These are phyloP conservation scores for Diplodia mutila DNA, from an alignment of 2,329 filamentous ascomycete species.

Conservation along the genomic window DNA sequence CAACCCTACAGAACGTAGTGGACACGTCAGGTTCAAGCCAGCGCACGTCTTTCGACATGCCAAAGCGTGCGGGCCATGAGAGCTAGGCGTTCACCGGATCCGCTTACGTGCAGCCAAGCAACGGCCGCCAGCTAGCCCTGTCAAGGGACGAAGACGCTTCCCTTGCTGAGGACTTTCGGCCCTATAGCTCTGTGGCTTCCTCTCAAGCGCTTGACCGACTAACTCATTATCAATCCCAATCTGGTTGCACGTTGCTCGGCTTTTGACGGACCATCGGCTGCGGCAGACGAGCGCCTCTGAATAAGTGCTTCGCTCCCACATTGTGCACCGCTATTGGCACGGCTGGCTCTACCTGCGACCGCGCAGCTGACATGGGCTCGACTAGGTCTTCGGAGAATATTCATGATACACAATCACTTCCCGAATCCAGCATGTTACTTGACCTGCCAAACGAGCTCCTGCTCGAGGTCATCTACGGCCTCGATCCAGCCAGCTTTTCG, in stretches of 20 bases:
- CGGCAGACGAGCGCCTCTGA: background rate
- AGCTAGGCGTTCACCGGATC: background rate
- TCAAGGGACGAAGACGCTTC: background rate
- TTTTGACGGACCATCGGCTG: background rate
- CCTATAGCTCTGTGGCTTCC: background rate
- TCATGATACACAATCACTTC: background rate
- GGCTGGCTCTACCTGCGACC: conserved; percentile 1
- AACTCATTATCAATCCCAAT: background rate
- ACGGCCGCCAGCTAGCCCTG: background rate
- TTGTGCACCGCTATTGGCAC: background rate
- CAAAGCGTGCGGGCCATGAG: background rate
- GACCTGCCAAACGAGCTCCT: conserved; percentile 33
- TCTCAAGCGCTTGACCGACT: background rate
- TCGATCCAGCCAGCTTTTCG: conserved; percentile 34
- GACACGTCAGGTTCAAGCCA: conserved; percentile 12
- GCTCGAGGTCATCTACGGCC: conserved; percentile 28
- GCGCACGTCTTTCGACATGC: background rate
- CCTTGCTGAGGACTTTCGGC: background rate
- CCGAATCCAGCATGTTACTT: conserved; percentile 26
- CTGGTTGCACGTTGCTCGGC: background rate
- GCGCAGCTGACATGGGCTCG: background rate
- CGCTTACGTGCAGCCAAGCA: conserved; percentile 1
- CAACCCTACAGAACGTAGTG: background rate
- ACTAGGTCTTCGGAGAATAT: background rate
- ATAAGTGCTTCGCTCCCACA: background rate